Evolutionary conservation across 2,329 filamentous ascomycete genomes (phyloP), one percentile per base, ranked within the genome.

Genomic region (Xylariaceae sp.): DNA sequence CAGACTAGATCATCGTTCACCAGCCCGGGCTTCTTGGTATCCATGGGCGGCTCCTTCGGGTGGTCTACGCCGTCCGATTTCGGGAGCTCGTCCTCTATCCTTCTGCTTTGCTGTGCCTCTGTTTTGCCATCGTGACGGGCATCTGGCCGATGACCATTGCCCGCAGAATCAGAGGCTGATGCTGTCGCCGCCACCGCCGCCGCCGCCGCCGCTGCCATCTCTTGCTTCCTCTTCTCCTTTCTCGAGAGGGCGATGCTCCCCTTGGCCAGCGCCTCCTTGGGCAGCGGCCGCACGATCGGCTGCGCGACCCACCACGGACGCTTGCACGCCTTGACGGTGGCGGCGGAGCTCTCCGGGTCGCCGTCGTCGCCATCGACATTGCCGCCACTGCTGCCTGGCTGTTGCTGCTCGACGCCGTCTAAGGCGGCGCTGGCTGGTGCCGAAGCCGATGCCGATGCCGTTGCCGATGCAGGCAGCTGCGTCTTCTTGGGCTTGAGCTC

Each of bases 241-340:
- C 87, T 89, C 6, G 40, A 42, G 49, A 79, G 85, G 41, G 70
- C 74, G 56, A 94, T 70, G 3, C 83, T 80, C 0, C 89, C 89
- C 55, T 86, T 88, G 42, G 81, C 80, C 44, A 92, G 51, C 3
- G 92, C 92, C 63, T 96, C 90, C 46, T 83, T 83, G 0, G 92
- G 92, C 50, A 95, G 57, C 25, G 88, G 89, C 36, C 89, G 68
- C 5, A 95, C 74, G 50, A 94, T 85, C 4, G 90, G 82, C 63
- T 96, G 89, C 33, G 80, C 87, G 4, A 94, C 72, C 86, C 87
- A 95, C 75, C 80, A 95, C 1, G 89, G 89, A 43, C 87, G 65
- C 55, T 79, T 81, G 52, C 87, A 94, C 39, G 75, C 67, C 35
- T 72, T 75, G 17, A 92, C 77, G 1, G 83, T 78, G 7, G 74